A percentile compares a stretch with the other conserved stretches of the same genome.
phyloP scores from a whole-genome alignment of 2,329 filamentous ascomycete genomes.

The Daldinia eschscholtzii region DNA sequence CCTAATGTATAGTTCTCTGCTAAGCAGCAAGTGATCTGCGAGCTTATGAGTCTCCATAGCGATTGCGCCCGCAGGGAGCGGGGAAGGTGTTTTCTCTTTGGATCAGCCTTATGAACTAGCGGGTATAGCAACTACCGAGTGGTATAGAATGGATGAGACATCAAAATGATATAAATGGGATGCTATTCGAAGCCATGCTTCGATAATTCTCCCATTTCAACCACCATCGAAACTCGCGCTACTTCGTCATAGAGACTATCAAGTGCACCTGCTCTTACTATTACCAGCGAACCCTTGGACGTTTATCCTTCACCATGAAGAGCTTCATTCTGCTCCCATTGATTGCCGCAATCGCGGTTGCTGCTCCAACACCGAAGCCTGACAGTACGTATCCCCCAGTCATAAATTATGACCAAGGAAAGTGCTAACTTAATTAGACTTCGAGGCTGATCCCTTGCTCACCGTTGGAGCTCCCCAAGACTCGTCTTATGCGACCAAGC shows the following conservation, averaged over 20 bases:
- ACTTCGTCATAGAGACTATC: neutral
- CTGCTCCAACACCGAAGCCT: conserved; percentile 4
- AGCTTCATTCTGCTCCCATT: neutral
- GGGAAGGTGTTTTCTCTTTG: neutral
- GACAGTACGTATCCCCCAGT: neutral
- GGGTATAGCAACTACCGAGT: neutral
- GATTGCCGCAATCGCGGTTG: neutral
- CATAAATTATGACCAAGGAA: neutral
- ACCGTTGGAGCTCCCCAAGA: neutral
- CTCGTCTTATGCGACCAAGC: conserved; percentile 2
- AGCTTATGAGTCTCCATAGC: neutral
- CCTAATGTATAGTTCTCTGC: conserved; percentile 2
- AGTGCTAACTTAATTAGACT: conserved; percentile 1
- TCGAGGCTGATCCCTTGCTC: conserved; percentile 2
- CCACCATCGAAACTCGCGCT: neutral
- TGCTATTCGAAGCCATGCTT: neutral
- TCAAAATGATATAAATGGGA: conserved; percentile 1
- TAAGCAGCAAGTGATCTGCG: neutral
- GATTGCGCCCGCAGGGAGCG: conserved; percentile 5
- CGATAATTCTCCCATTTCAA: neutral
- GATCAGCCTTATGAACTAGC: neutral
- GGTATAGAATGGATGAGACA: neutral
- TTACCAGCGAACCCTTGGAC: neutral
- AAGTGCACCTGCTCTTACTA: neutral
- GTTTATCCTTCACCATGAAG: neutral